A percentile compares a stretch with the other conserved stretches of the same genome.
Conservation (phyloP, 1,139 yeast species). For the Yamadazyma diospyri region DNA sequence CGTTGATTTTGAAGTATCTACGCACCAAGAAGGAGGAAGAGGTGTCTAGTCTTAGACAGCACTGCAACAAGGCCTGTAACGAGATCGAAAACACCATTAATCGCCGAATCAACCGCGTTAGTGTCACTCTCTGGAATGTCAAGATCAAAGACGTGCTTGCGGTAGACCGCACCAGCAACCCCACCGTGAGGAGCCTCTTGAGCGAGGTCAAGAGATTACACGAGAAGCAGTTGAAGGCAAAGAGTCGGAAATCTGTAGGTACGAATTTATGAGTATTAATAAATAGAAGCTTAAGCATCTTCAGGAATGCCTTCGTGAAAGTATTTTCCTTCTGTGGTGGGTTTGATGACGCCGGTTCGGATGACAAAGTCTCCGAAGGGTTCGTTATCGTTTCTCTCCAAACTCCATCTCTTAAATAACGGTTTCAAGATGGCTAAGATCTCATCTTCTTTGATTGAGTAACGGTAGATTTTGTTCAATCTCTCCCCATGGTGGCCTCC, state of each 20-base stretch:
- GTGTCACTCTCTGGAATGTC: constrained; percentile 39
- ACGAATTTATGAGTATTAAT: neutral
- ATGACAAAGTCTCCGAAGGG: constrained; percentile 94
- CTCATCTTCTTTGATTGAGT: constrained; percentile 89
- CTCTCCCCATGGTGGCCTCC: constrained; percentile 97
- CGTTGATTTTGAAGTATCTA: constrained; percentile 27
- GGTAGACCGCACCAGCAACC: constrained; percentile 40
- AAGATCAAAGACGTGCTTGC: constrained; percentile 36
- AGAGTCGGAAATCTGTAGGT: neutral
- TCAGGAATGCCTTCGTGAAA: constrained; percentile 95
- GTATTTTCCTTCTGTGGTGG: constrained; percentile 84
- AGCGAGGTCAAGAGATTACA: constrained; percentile 21
- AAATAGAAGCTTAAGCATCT: constrained; percentile 49
- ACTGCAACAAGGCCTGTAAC: constrained; percentile 15
- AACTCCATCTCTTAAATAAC: constrained; percentile 89
- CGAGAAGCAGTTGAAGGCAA: constrained; percentile 1
- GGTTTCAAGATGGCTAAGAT: constrained; percentile 75
- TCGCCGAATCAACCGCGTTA: constrained; percentile 37
- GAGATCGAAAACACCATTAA: constrained; percentile 21
- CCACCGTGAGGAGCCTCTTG: constrained; percentile 26
- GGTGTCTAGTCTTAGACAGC: constrained; percentile 17
- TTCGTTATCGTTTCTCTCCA: constrained; percentile 86
- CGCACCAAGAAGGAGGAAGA: constrained; percentile 19
- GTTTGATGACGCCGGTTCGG: constrained; percentile 81
- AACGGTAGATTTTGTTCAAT: constrained; percentile 83